These are phyloP conservation scores for Obba rivulosa DNA, from an alignment of 768 basidiomycete species.

Conservation along the genomic window DNA sequence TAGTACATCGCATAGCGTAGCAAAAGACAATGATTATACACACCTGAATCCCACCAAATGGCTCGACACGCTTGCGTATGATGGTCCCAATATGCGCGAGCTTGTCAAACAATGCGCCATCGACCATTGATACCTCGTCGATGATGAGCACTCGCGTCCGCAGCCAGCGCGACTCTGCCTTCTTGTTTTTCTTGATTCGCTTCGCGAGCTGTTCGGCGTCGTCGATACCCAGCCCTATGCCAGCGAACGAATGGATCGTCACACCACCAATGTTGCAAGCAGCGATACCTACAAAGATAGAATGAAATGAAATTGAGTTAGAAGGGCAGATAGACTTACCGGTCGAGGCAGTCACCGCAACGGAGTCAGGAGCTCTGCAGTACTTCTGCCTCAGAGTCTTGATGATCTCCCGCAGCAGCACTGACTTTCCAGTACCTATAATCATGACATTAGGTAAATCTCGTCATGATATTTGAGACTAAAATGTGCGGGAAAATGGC, in stretches of 20 bases:
- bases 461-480: too few relatives aligned
- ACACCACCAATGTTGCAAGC: conserved; percentile 97
- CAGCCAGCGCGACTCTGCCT: conserved; percentile 74
- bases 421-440: conserved; percentile 93
- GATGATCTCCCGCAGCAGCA: conserved; percentile 90
- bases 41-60: conserved; percentile 95
- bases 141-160: conserved; percentile 82
- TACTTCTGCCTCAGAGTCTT: conserved; percentile 56
- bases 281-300: conserved; percentile 61
- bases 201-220: conserved; percentile 50
- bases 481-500: too few relatives aligned
- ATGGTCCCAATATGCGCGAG: conserved; percentile 63
- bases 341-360: conserved; percentile 94
- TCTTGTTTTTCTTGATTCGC: conserved; percentile 79
- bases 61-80: conserved; percentile 54
- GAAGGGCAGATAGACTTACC: too few relatives aligned
- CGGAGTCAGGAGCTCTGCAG: conserved; percentile 53
- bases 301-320: neutral
- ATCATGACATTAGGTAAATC: neutral
- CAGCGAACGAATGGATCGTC: conserved; percentile 94
- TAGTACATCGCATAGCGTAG: neutral
- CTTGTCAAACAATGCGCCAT: conserved; percentile 91
- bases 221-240: conserved; percentile 81
- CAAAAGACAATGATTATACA: neutral
- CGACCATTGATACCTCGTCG: conserved; percentile 97